Base-by-base conservation (phyloP, 345 rosid genomes). In the Luvunga scandens region DNA sequence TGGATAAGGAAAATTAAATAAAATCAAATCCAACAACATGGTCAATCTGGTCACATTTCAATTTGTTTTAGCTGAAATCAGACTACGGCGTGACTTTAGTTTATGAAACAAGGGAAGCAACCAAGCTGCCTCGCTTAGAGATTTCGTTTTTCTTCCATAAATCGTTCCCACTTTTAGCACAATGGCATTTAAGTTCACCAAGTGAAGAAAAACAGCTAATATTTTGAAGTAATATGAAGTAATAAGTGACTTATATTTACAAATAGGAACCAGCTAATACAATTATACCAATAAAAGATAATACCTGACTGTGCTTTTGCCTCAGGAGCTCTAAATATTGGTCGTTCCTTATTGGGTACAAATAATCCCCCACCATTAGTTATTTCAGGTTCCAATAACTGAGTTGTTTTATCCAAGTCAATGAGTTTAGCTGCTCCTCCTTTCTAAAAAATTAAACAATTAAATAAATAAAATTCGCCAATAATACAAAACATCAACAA, bases 311-410 rank as follows among this genome's bases (percentile, higher is more conserved):
- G 77, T 6, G 89, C 84, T 79, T 84, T 90, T 34, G 81, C 82
- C 80, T 85, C 91, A 4, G 94, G 86, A 62, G 92, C 88, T 83
- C 84, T 91, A 65, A 85, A 90, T 34, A 84, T 79, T 27, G 82
- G 74, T 69, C 84, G 88, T 77, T 91, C 93, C 78, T 86, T 85
- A 25, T 48, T 77, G 28, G 88, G 88, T 22, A 83, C 27, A 80
- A 75, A 79, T 25, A 88, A 81, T 66, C 87, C 87, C 14, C 84
- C 83, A 33, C 77, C 79, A 21, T 66, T 79, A 64, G 63, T 77
- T 64, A 74, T 72, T 59, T 89, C 91, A 28, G 88, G 79, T 69
- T 84, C 91, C 78, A 75, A 33, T 13, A 77, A 74, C 5, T 83
- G 89, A 2, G 75, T 64, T 6, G 81, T 71, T 71, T 79, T 85